Evolutionary conservation across 2,329 filamentous ascomycete genomes (phyloP), one percentile per base, ranked within the genome.

Genomic region (Cyphellophora attinorum): DNA sequence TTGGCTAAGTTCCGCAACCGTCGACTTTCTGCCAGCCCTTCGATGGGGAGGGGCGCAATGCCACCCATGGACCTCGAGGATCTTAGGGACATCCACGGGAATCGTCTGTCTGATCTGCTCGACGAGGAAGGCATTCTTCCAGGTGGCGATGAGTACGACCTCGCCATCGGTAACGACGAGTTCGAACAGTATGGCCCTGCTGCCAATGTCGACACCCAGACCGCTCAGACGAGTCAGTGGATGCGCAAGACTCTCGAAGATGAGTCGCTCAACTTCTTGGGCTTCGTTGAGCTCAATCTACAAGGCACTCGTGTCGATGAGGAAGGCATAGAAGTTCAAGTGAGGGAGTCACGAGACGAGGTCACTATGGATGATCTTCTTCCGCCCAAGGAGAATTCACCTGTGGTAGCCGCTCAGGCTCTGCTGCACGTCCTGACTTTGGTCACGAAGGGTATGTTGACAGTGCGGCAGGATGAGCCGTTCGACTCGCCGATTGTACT

Each of bases 351-450:
- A 30, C 43, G 27, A 8, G 33, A 38, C 19, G 44, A 30, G 13
- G 37, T 42, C 15, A 61, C 68, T 0, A 93, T 95, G 51, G 74
- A 79, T 29, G 62, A 75, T 31, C 59, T 94, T 6, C 73, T 91
- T 29, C 66, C 73, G n/a, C 70, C 75, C 0, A 51, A 51, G 6
- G 58, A 64, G 27, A 74, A 72, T 18, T 64, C 55, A 27, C 68
- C 64, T 21, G 61, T 73, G 18, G 76, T 85, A 10, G 82, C 80
- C 6, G 77, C 81, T 2, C 81, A 86, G 54, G 84, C 77, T 0
- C 80, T 85, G 52, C 74, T 81, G 59, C 82, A 91, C 53, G 67
- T 84, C 2, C 68, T 93, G 11, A 67, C 71, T 8, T 67, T 91
- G 28, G 78, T 74, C 5, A 85, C 76, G 2, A 84, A 78, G 57